phyloP scores from a whole-genome alignment of 352 stramenopile species.

The Phytophthora rubi region DNA sequence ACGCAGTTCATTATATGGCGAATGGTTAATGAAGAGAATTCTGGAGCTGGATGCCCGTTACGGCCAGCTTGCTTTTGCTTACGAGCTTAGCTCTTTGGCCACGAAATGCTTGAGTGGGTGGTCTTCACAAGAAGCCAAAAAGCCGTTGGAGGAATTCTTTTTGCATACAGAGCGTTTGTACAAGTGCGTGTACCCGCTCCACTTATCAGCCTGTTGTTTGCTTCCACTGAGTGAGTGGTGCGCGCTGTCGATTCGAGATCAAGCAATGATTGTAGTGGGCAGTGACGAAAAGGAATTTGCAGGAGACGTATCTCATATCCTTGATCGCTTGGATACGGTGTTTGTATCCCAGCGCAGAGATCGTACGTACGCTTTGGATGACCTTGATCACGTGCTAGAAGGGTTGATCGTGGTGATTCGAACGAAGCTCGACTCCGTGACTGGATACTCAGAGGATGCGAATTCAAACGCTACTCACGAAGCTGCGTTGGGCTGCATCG shows the following conservation, averaged over 20 bases:
- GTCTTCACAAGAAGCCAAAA: conserved; percentile 33
- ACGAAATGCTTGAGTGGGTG: conserved; percentile 40
- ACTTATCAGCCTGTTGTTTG: conserved; percentile 47
- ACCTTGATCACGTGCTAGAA: conserved; percentile 52
- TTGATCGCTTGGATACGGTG: conserved; percentile 55
- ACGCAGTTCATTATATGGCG: conserved; percentile 35
- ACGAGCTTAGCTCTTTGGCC: conserved; percentile 50
- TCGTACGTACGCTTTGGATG: conserved; percentile 49
- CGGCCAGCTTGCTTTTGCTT: conserved; percentile 60
- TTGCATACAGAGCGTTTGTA: conserved; percentile 63
- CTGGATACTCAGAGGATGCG: conserved; percentile 40
- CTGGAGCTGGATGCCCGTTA: conserved; percentile 64
- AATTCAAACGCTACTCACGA: conserved; percentile 37
- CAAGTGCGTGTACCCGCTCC: conserved; percentile 58
- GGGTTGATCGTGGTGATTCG: conserved; percentile 45
- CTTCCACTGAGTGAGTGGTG: conserved; percentile 64
- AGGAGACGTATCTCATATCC: conserved; percentile 20
- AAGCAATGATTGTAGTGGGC: conserved; percentile 54
- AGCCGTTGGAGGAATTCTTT: conserved; percentile 53
- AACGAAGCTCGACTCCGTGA: conserved; percentile 40
- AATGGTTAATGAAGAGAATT: conserved; percentile 65
- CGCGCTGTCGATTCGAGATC: conserved; percentile 60
- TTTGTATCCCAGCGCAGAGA: conserved; percentile 55
- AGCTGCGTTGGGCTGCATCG: conserved; percentile 39
- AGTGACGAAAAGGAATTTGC: conserved; percentile 20